Evolutionary conservation across 352 stramenopile species (phyloP), one percentile per base, ranked within the genome.

Genomic region (Plasmopara halstedii): DNA sequence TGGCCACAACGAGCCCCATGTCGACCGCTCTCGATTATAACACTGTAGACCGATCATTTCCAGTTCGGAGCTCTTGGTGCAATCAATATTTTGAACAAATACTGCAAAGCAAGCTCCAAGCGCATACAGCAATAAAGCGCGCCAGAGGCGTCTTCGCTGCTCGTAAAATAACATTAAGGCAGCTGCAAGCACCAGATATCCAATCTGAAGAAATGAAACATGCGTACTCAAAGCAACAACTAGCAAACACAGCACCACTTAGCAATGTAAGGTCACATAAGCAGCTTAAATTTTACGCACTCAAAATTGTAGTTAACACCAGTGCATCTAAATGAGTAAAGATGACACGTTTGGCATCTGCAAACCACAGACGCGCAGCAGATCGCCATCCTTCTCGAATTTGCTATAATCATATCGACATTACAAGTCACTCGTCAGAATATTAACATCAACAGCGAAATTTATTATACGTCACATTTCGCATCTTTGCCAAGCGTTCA

Each of bases 161-260:
- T 89, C 71, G 37, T 89, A 87, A 64, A 90, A 91, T 8, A 94
- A 46, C 54, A 90, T 89, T 2, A 88, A 54, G 11, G 88, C 33
- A 26, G 83, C 79, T 19, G 82, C 79, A 7, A 94, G 53, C n/a
- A 87, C 63, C 15, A 94, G 51, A 20, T 89, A 94, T 11, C 82
- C 82, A 22, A 86, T 84, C 56, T 94, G 82, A 33, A 94, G 67
- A 34, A 94, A 80, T 2, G 77, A 91, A 3, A 89, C 79, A 4
- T 70, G 58, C 4, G 82, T 90, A 45, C 82, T 94, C 19, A 94
- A 51, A 1, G 77, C 78, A 22, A 94, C 82, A 26, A 74, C 79
- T 91, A 54, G 8, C 2, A 45, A 42, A 17, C 29, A 46, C 9
- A 26, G 19, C 21, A 42, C 9, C 25, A 29, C 3, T 14, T 18